Conservation (phyloP, 768 basidiomycete species). For the Psilocybe cubensis region DNA sequence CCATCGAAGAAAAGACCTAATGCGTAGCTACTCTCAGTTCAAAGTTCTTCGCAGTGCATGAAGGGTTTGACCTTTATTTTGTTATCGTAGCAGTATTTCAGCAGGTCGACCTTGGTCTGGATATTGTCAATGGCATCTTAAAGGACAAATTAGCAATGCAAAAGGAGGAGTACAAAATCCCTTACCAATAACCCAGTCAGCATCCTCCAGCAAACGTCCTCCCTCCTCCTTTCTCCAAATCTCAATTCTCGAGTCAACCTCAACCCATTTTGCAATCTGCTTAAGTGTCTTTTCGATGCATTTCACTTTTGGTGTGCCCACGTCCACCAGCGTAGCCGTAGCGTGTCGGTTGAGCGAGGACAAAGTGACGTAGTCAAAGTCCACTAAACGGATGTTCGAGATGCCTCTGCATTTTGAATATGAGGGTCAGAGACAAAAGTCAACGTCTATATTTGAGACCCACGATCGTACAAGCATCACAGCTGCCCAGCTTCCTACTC, state of each 20-base stretch:
- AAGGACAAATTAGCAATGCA: not conserved
- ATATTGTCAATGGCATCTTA: conserved; percentile 97
- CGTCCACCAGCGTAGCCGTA: conserved; percentile 84
- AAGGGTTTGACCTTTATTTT: conserved; percentile 66
- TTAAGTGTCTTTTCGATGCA: conserved; percentile 72
- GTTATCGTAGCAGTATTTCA: conserved; percentile 84
- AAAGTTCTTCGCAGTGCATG: not conserved
- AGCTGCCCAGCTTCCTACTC: conserved; percentile 96
- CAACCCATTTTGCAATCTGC: conserved; percentile 81
- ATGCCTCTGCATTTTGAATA: conserved; percentile 55
- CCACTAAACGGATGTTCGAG: conserved; percentile 76
- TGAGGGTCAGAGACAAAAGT: not conserved
- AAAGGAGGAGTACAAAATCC: not conserved
- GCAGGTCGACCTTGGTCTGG: conserved; percentile 91
- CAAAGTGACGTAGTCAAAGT: conserved; percentile 96
- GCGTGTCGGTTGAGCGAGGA: conserved; percentile 96
- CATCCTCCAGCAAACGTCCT: conserved; percentile 71
- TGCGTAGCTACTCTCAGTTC: not conserved
- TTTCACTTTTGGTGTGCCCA: conserved; percentile 91
- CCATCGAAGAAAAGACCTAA: conserved; percentile 97
- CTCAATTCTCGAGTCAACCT: conserved; percentile 83
- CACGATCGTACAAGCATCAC: conserved; percentile 92
- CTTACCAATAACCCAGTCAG: conserved; percentile 93
- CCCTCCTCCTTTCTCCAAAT: conserved; percentile 89
- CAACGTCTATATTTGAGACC: conserved; percentile 32